Base-by-base conservation (phyloP, 306 rosid species). In the Begonia masoniana region DNA sequence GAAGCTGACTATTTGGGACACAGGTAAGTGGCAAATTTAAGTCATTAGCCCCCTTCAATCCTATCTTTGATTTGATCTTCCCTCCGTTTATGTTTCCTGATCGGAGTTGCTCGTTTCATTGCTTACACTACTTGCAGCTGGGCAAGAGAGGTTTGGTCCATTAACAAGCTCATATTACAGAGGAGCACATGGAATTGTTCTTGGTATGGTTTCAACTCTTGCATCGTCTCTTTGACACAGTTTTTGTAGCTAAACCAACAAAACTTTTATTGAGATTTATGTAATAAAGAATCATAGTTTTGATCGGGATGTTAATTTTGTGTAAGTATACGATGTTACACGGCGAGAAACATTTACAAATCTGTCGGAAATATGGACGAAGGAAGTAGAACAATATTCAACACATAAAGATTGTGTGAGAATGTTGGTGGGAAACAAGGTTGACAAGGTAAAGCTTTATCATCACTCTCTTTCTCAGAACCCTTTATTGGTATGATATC, bases 1-100 rank as follows among this genome's bases (percentile, higher is more conserved):
- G 81, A 91, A 91, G 87, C 96, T 91, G 52, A 91, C 99, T 17
- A 83, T 91, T 50, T 91, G 99, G 99, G 99, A 91, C 79, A 91
- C 99, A 52, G 99, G 99, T 91, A 66, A 42, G 45, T 50, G 43
- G 9, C 15, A 45, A n/a, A 45, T 45, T 10, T 45, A 13, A 45
- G 13, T 7, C 13, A 45, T n/a, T n/a, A n/a, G n/a, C n/a, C n/a
- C n/a, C n/a, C 13, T 12, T 45, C 48, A 45, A 45, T 45, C 49
- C 15, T 12, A 6, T 12, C 10, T 43, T 43, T 43, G 15, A 45
- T 45, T 45, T 26, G 35, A 26, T 17, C 19, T 17, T 17, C 19
- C 19, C 19, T 17, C 19, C 19, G 19, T 17, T 6, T 2, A 43
- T 43, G 47, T 43, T 12, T 43, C 24, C 4, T 21, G 24, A 43